These are phyloP conservation scores for Pseudovirgaria hyperparasitica DNA, from an alignment of 2,329 filamentous ascomycete species.

Conservation along the genomic window DNA sequence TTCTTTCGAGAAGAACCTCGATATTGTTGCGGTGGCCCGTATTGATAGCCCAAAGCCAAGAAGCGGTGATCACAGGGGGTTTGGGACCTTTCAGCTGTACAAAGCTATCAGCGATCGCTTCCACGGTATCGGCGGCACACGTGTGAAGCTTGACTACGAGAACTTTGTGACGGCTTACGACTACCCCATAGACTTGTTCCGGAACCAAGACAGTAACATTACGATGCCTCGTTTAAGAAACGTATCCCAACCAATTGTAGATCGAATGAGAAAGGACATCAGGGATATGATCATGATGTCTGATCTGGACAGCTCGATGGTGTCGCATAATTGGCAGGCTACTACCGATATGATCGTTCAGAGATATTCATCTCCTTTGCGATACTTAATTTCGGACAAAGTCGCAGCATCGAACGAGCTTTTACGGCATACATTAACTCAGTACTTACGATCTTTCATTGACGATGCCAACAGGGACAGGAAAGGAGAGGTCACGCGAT, in stretches of 20 bases:
- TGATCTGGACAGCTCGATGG: no score
- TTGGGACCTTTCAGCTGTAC: constrained; percentile 9
- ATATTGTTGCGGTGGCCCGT: constrained; percentile 11
- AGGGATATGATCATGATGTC: constrained; percentile 26
- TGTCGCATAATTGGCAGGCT: constrained; percentile 55
- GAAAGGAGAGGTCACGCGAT: constrained; percentile 31
- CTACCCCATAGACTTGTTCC: constrained; percentile 30
- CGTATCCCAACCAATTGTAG: constrained; percentile 19
- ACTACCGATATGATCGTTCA: constrained; percentile 52
- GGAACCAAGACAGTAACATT: constrained; percentile 16
- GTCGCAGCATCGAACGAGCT: constrained; percentile 8
- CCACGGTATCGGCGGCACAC: constrained; percentile 29
- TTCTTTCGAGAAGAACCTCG: constrained; percentile 38
- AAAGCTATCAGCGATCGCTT: constrained; percentile 30
- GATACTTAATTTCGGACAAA: constrained; percentile 13
- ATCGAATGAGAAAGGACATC: constrained; percentile 31
- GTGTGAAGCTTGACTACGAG: constrained; percentile 36
- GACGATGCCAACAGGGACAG: constrained; percentile 23
- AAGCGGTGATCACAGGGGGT: constrained; percentile 1
- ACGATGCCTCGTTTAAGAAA: constrained; percentile 28
- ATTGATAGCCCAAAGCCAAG: no score
- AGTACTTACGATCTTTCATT: constrained; percentile 25
- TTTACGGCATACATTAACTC: constrained; percentile 14
- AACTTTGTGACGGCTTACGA: constrained; percentile 35
- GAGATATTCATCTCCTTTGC: constrained; percentile 47